Conservation (phyloP, 2,329 filamentous ascomycete species). For the Bipolaris sorokiniana region DNA sequence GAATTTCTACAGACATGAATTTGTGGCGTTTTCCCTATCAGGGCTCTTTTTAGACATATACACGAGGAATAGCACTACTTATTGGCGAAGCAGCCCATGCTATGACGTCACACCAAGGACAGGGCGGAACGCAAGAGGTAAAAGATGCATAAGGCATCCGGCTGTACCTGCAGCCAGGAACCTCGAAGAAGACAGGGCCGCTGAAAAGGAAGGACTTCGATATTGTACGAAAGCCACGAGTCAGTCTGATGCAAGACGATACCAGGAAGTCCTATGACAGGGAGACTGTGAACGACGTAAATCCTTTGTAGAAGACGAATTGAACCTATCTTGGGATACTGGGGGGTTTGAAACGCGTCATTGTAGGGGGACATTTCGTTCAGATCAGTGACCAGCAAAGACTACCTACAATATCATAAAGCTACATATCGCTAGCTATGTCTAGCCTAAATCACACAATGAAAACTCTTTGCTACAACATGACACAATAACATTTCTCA, state of each 20-base stretch:
- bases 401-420: too few relatives aligned
- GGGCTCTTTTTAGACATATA: not conserved
- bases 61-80: not conserved
- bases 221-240: not conserved
- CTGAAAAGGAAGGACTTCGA: not conserved
- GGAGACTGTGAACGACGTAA: too few relatives aligned
- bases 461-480: too few relatives aligned
- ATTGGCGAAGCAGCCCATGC: constrained; percentile 1
- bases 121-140: not conserved
- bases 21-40: not conserved
- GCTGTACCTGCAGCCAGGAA: not conserved
- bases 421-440: too few relatives aligned
- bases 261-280: too few relatives aligned
- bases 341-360: too few relatives aligned
- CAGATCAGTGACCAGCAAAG: too few relatives aligned
- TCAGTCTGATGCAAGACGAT: not conserved
- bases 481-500: too few relatives aligned
- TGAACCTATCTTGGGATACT: too few relatives aligned
- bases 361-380: too few relatives aligned
- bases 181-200: not conserved
- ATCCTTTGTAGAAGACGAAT: too few relatives aligned
- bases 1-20: not conserved
- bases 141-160: not conserved
- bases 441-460: too few relatives aligned
- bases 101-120: constrained; percentile 1